A percentile compares a stretch with the other conserved stretches of the same genome.
These are phyloP conservation scores for Aphanoascus verrucosus DNA, from an alignment of 2,329 filamentous ascomycete genomes.

Conservation along the genomic window DNA sequence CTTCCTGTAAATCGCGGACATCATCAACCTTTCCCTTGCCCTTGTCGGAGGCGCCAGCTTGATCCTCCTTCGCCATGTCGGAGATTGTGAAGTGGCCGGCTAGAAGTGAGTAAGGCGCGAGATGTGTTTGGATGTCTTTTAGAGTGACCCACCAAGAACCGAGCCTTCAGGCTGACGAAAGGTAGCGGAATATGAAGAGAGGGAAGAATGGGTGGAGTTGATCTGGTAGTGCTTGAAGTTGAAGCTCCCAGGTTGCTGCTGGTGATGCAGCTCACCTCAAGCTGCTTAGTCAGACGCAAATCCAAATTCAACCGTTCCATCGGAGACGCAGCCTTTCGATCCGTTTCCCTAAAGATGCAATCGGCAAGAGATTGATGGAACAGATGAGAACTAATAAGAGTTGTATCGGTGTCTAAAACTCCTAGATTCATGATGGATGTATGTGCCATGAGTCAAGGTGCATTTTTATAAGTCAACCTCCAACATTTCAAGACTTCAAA, in stretches of 20 bases:
- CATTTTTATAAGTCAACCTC: too few species aligned
- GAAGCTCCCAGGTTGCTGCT: slow-evolving; percentile 6
- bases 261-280: slow-evolving; percentile 1
- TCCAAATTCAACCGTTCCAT: background rate
- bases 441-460: too few species aligned
- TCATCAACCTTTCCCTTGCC: slow-evolving; percentile 85
- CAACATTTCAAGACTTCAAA: too few species aligned
- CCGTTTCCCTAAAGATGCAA: too few species aligned
- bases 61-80: slow-evolving; percentile 80
- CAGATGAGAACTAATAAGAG: too few species aligned
- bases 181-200: background rate
- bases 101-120: background rate
- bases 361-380: too few species aligned
- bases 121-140: background rate
- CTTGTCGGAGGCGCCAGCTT: slow-evolving; percentile 76
- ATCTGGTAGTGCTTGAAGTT: slow-evolving; percentile 1
- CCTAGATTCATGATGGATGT: too few species aligned
- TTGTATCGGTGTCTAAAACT: too few species aligned
- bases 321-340: too few species aligned
- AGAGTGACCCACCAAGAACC: background rate
- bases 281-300: slow-evolving; percentile 9
- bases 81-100: background rate
- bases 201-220: background rate
- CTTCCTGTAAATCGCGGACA: slow-evolving; percentile 49
- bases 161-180: background rate